Conservation (phyloP, 2,329 filamentous ascomycete genomes). For the Aspergillus sp. region DNA sequence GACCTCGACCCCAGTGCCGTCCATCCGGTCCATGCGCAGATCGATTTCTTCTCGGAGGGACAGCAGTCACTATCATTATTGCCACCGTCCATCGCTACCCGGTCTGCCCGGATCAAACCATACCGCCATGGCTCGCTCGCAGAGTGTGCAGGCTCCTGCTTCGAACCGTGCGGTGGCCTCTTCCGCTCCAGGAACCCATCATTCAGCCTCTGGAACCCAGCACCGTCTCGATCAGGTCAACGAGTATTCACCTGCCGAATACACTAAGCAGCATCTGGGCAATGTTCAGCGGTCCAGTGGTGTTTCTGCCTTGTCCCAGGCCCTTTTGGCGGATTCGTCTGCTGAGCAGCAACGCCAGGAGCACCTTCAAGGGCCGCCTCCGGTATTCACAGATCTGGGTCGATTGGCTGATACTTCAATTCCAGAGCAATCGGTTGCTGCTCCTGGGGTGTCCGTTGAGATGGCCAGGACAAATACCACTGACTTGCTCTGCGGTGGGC, state of each 20-base stretch:
- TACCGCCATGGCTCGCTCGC: conserved; percentile 31
- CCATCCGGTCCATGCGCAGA: neutral
- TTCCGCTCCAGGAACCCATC: conserved; percentile 21
- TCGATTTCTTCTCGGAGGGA: conserved; percentile 16
- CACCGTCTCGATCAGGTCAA: conserved; percentile 29
- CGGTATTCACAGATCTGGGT: conserved; percentile 9
- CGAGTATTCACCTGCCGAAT: conserved; percentile 38
- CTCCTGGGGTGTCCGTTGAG: conserved; percentile 24
- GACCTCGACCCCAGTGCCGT: conserved; percentile 14
- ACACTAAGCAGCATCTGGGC: conserved; percentile 30
- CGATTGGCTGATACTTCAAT: conserved; percentile 8
- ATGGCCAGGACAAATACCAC: conserved; percentile 41
- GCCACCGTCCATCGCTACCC: conserved; percentile 14
- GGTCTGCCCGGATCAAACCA: conserved; percentile 17
- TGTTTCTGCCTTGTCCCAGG: conserved; percentile 17
- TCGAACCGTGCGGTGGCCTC: conserved; percentile 20
- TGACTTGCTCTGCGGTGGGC: conserved; percentile 36
- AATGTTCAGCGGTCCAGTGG: conserved; percentile 16
- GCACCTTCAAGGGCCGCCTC: conserved; percentile 11
- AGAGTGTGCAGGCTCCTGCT: conserved; percentile 30
- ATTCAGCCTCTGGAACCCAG: conserved; percentile 22
- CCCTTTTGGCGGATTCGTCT: conserved; percentile 17
- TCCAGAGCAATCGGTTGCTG: conserved; percentile 20
- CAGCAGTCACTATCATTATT: conserved; percentile 14
- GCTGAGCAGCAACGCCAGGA: neutral